Evolutionary conservation across 441 rosid genomes (phyloP).

Genomic region (Monsonia emarginata): DNA sequence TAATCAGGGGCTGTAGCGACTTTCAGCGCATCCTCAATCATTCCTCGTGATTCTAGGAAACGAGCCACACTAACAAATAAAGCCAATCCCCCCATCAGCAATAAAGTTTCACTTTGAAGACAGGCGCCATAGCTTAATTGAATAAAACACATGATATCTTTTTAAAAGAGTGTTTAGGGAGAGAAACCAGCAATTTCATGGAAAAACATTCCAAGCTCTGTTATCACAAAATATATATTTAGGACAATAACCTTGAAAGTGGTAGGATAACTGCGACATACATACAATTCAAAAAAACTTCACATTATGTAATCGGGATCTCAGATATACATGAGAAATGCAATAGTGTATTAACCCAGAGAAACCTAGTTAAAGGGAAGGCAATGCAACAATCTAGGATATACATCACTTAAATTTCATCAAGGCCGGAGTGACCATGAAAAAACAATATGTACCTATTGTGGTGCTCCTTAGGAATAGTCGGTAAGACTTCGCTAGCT

Average conservation of each 20-base stretch:
- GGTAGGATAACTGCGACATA: neutral
- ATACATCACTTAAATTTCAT: neutral
- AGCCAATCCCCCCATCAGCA: constrained; percentile 17
- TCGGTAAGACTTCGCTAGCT: constrained; percentile 77
- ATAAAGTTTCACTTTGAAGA: constrained; percentile 6
- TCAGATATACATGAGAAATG: neutral
- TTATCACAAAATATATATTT: neutral
- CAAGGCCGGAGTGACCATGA: neutral
- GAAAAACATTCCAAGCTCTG: constrained; percentile 3
- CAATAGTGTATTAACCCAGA: neutral
- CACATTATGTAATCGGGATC: neutral
- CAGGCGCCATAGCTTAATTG: constrained; percentile 7
- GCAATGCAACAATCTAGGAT: neutral
- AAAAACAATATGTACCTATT: constrained; percentile 49
- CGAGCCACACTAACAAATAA: constrained; percentile 68
- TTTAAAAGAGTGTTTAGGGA: neutral
- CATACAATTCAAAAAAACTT: neutral
- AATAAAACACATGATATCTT: neutral
- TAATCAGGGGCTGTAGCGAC: constrained; percentile 98
- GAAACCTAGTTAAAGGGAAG: neutral
- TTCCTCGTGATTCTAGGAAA: constrained; percentile 92
- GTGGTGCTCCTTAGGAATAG: constrained; percentile 88
- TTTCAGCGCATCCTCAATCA: constrained; percentile 88
- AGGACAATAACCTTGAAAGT: neutral
- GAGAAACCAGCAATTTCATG: constrained; percentile 2